These are phyloP conservation scores for Mucor irregularis DNA, from an alignment of 371 early-diverging fungal species.

Conservation along the genomic window DNA sequence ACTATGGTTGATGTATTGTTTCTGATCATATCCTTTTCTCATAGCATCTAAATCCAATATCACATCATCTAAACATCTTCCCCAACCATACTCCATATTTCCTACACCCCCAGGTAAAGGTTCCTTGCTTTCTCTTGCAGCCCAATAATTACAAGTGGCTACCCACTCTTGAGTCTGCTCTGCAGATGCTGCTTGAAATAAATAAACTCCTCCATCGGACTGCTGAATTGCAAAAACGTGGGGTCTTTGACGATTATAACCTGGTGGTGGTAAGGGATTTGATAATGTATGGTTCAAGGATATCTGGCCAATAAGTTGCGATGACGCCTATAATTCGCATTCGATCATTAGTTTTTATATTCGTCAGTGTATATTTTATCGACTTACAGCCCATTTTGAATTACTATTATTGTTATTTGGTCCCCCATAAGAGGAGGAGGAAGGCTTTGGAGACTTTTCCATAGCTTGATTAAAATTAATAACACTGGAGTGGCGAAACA, in stretches of 20 bases:
- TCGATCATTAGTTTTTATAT: background rate
- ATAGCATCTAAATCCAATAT: conserved; percentile 32
- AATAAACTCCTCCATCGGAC: conserved; percentile 77
- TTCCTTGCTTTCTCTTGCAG: conserved; percentile 86
- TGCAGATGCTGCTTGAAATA: conserved; percentile 78
- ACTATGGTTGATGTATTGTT: conserved; percentile 1
- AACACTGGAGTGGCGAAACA: conserved; percentile 20
- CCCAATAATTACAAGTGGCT: conserved; percentile 89
- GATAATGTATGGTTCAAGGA: conserved; percentile 81
- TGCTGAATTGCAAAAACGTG: conserved; percentile 87
- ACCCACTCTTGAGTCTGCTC: conserved; percentile 84
- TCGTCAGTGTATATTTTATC: no score
- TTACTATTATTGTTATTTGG: background rate
- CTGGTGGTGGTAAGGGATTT: conserved; percentile 80
- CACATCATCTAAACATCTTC: conserved; percentile 54
- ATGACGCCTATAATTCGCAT: conserved; percentile 26
- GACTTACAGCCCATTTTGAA: conserved; percentile 15
- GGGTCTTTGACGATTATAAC: conserved; percentile 77
- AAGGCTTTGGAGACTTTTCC: background rate
- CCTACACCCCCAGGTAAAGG: conserved; percentile 83
- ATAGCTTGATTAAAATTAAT: conserved; percentile 2
- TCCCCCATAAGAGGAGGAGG: background rate
- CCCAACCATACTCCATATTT: conserved; percentile 94
- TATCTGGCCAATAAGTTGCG: conserved; percentile 57
- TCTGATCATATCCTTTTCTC: conserved; percentile 2